Evolutionary conservation across 495 filamentous ascomycete genomes (phyloP).

Genomic region (Neurospora tetrasperma): DNA sequence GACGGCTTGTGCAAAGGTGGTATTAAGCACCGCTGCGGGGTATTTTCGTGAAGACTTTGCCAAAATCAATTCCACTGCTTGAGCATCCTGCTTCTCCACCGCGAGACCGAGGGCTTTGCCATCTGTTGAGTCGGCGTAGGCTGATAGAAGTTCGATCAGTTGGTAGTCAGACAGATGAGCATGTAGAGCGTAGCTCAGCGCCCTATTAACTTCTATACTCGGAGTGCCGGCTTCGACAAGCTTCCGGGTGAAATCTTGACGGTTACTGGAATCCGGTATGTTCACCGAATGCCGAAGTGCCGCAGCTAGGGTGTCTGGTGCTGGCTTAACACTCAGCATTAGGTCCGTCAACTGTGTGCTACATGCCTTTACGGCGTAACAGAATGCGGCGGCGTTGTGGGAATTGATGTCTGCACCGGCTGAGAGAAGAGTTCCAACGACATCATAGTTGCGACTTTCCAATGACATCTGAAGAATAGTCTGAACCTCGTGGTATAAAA

Average conservation of each 20-base stretch:
- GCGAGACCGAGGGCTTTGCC: slow-evolving; percentile 32
- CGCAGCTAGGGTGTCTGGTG: slow-evolving; percentile 21
- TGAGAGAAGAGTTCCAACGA: slow-evolving; percentile 27
- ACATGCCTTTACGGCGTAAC: slow-evolving; percentile 27
- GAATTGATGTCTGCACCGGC: slow-evolving; percentile 35
- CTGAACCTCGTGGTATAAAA: slow-evolving; percentile 33
- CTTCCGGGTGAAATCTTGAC: slow-evolving; percentile 30
- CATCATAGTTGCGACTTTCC: slow-evolving; percentile 18
- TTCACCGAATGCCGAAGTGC: slow-evolving; percentile 35
- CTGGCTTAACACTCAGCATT: slow-evolving; percentile 23
- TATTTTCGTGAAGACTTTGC: slow-evolving; percentile 20
- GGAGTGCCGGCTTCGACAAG: slow-evolving; percentile 33
- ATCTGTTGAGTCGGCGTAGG: slow-evolving; percentile 30
- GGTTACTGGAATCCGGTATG: slow-evolving; percentile 32
- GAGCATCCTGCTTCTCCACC: slow-evolving; percentile 23
- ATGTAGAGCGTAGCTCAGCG: slow-evolving; percentile 32
- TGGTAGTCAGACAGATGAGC: slow-evolving; percentile 29
- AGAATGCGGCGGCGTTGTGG: slow-evolving; percentile 32
- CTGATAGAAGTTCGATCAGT: slow-evolving; percentile 27
- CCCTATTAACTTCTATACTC: slow-evolving; percentile 29
- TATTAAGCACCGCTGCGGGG: slow-evolving; percentile 17
- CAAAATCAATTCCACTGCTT: slow-evolving; percentile 30
- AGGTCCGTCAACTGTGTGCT: slow-evolving; percentile 31
- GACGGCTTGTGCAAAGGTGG: slow-evolving; percentile 23
- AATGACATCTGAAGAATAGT: slow-evolving; percentile 20